Base-by-base conservation (phyloP, 2,329 filamentous ascomycete genomes). In the Thermothelomyces thermophilus region DNA sequence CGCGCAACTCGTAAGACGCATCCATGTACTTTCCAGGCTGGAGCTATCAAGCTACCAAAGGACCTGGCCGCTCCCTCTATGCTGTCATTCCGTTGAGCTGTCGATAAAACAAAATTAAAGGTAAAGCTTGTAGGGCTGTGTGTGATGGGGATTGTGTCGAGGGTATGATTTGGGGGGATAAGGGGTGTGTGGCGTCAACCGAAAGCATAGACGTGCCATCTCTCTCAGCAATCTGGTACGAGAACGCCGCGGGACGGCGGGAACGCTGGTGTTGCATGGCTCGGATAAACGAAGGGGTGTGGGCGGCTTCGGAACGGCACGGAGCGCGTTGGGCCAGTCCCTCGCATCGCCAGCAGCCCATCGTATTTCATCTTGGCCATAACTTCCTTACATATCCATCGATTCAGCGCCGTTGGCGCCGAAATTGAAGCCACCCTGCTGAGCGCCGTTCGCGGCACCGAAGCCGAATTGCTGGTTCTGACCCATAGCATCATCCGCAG, bases 401-500 rank as follows among this genome's bases (percentile, higher is more conserved):
- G 77, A 78, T 63, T 82, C 79, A 55, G 73, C 74, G 50, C 76
- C 76, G 64, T 82, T 89, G 68, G 87, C 58, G 26, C 60, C 87
- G 68, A 98, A 98, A 81, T 88, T 95, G 82, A 97, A 98, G 66
- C 87, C 86, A 66, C 87, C 86, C 65, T 87, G 84, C 62, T 82
- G 76, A 31, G 71, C 69, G 35, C 68, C 67, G 65, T 79, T 82
- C 62, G 84, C 74, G 64, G 42, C 28, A 24, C 34, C 24, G 70
- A 97, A 86, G 63, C 90, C 81, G 69, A 91, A 93, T 50, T 84
- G 84, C 63, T 87, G 87, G 35, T 76, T 81, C 65, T 89, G 85
- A 54, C 87, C 85, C 69, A 89, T 80, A 37, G 73, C 74, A 63
- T 94, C 88, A 55, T 90, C 87, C 60, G 90, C 90, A 62, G 90